Evolutionary conservation across 768 basidiomycete species (phyloP), one percentile per base, ranked within the genome.

Genomic region (Mycena olivaceomarginata): DNA sequence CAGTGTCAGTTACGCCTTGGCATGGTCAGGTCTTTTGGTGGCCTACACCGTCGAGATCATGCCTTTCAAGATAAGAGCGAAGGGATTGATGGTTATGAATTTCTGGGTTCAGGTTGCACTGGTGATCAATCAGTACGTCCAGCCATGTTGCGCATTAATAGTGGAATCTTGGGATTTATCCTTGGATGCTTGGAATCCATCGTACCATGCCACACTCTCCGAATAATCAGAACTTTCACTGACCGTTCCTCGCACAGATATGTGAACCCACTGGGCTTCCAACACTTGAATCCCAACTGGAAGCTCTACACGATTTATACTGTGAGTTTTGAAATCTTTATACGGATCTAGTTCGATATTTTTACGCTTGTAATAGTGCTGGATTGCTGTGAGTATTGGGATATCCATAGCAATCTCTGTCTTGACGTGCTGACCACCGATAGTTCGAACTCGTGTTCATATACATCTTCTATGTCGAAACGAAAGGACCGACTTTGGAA

Each of bases 51-150:
- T 51, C 48, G 48, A 51, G 48, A 51, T 51, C 48, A 51, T 51
- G 48, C 48, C 48, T 51, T 51, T 51, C 48, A 51, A 51, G 48
- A 51, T 51, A 51, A 51, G 48, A 51, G 48, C 48, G 48, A 51
- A 51, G 48, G 48, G 48, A 51, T 51, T 51, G 48, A 51, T 51
- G 48, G 48, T 51, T 51, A 51, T 51, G 48, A 51, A 51, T 51
- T 51, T 51, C 48, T 51, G 48, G 48, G 48, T 51, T 51, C 48
- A 51, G 48, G 48, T 51, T 51, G 48, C 48, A 18, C 16, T 51
- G 48, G 48, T 51, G 48, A 51, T 51, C 48, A 51, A 51, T 51
- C 48, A 51, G 48, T 51, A 51, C 48, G 48, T 51, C 48, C 18
- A 18, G 48, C 48, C 48, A 51, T 18, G 48, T 51, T 51, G 48